Conservation (phyloP, 2,329 filamentous ascomycete species). For the Colletotrichum orbiculare region DNA sequence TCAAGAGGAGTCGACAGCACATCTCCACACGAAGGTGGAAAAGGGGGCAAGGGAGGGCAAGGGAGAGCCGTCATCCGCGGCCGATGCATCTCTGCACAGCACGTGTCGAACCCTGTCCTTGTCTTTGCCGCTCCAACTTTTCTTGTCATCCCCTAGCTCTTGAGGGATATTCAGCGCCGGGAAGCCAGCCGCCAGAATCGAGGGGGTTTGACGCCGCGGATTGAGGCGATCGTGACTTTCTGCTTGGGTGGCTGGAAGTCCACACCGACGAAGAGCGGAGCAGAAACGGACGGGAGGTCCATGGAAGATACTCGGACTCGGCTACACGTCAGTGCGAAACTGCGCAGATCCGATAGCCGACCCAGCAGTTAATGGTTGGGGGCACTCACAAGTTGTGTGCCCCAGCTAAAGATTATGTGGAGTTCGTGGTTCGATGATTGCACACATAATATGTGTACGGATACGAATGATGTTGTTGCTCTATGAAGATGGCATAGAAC, state of each 20-base stretch:
- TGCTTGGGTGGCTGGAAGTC: neutral
- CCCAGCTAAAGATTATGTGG: neutral
- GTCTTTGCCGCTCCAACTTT: conserved; percentile 11
- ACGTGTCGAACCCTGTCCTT: conserved; percentile 18
- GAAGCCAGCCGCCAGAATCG: neutral
- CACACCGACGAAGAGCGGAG: neutral
- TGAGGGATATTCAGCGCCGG: neutral
- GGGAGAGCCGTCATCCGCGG: conserved; percentile 14
- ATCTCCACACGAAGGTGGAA: neutral
- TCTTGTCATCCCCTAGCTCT: neutral
- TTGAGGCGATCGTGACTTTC: conserved; percentile 7
- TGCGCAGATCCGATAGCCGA: conserved; percentile 34
- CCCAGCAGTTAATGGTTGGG: neutral
- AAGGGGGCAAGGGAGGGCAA: neutral
- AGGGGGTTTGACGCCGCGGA: conserved; percentile 9
- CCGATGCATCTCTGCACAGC: conserved; percentile 5
- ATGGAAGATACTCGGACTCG: neutral
- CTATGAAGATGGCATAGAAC: too few species aligned
- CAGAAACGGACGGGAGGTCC: neutral
- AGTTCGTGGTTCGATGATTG: neutral
- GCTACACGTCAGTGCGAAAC: conserved; percentile 23
- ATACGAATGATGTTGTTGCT: too few species aligned
- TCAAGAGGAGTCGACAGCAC: neutral
- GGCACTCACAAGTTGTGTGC: neutral
- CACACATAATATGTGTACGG: neutral